Evolutionary conservation across 1,284 basidiomycete species (phyloP), one percentile per base, ranked within the genome.

Genomic region (Leccinum pachyderme): DNA sequence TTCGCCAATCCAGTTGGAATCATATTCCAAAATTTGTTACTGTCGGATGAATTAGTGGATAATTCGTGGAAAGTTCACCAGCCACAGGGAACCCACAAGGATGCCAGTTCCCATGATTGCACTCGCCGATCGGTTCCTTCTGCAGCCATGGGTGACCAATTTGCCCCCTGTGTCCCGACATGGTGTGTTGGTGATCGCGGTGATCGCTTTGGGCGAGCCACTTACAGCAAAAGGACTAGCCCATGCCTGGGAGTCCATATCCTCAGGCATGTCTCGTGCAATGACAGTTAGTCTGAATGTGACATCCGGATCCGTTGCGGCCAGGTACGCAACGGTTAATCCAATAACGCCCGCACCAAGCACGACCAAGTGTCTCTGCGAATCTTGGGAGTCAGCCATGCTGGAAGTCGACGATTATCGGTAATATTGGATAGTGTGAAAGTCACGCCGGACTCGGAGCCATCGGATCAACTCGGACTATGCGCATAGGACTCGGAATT

Each of bases 151-250:
- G 86, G 83, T 15, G 80, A 79, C 84, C 84, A 88, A 67, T 86
- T 84, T 35, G 84, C 85, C 22, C 86, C 86, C 79, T 85, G 60
- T 15, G 1, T 35, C 11, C 29, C 33, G 33, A 45, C 2, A 25
- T 37, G 41, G 18, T 18, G 18, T 18, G n/a, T 29, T 12, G 31
- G 44, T 54, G 32, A 54, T 45, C 18, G 35, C 33, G 18, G 48
- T 15, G 12, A 27, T 52, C 29, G 35, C 45, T 9, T 39, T 4
- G 24, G 33, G 52, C 51, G 35, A 51, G 51, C 13, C 44, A 73
- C 81, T 61, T 55, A 84, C 85, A 37, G 87, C 87, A 81, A 88
- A 90, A 0, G 88, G 87, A 56, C 78, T 81, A 0, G 87, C 81
- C 69, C 87, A 89, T 0, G 73, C 78, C 49, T 81, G 81, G 2